Base-by-base conservation (phyloP, 495 filamentous ascomycete genomes). In the Peziza echinospora region DNA sequence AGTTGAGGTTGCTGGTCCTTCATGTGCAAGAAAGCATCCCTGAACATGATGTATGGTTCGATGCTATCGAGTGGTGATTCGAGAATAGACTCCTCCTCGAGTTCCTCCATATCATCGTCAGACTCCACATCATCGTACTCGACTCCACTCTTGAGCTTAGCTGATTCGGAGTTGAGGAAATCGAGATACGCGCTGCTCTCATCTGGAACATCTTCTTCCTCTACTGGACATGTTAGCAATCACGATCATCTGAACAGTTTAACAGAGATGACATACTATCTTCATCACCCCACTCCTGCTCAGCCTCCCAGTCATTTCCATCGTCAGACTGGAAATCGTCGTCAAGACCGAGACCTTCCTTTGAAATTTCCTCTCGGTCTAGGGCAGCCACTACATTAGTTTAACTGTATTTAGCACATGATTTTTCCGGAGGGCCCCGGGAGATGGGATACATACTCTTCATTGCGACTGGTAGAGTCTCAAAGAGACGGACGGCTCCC, bases 141-240 rank as follows among this genome's bases (percentile, higher is more conserved):
- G 4, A 26, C n/a, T 24, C n/a, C 43, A n/a, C 28, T 13, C n/a
- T 34, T 43, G 39, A 30, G 44, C 26, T 47, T 23, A 50, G 63
- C 65, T 56, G 78, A 80, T 67, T 93, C 87, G 57, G 87, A 78
- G 53, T 85, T 87, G 42, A 97, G 63, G 67, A 97, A 97, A 45
- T 96, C 87, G 26, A 97, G 72, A 59, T 97, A 97, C 2, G 89
- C 84, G 17, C 80, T 77, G 57, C 82, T 84, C 64, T 97, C 89
- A 56, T 94, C 89, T 9, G 59, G 64, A 5, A 71, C 64, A 43
- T 72, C 67, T 8, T 63, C 70, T 19, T 63, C 71, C 48, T 75
- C 76, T 19, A 51, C 54, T 55, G 13, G 25, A 55, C n/a, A n/a
- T n/a, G n/a, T n/a, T n/a, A n/a, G n/a, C n/a, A 28, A 17, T 28